Conservation (phyloP, 2,329 filamentous ascomycete genomes). For the Davidsoniella australis region DNA sequence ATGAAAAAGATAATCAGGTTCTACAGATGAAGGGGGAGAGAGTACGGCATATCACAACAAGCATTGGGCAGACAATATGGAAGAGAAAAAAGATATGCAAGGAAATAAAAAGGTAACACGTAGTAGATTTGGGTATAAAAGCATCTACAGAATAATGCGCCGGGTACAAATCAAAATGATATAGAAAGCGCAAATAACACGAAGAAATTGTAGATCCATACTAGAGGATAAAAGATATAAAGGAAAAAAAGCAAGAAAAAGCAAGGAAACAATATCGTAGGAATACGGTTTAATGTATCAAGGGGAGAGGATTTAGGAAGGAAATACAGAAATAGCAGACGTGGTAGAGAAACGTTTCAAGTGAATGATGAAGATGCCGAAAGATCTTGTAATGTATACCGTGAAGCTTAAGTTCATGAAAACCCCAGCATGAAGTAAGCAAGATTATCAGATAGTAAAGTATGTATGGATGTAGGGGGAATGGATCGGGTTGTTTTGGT, state of each 20-base stretch:
- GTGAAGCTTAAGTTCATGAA: too few species aligned
- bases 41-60: too few species aligned
- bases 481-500: neutral
- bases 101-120: neutral
- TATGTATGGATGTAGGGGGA: neutral
- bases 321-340: neutral
- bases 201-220: too few species aligned
- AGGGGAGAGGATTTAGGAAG: neutral
- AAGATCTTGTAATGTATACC: neutral
- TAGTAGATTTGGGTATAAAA: conserved; percentile 5
- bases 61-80: too few species aligned
- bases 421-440: neutral
- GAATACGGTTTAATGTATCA: too few species aligned
- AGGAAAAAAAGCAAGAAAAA: conserved; percentile 11
- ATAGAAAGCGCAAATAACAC: conserved; percentile 6
- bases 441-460: neutral
- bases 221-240: neutral
- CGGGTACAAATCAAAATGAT: conserved; percentile 5
- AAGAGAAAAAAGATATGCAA: neutral
- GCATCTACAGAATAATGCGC: conserved; percentile 4
- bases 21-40: too few species aligned
- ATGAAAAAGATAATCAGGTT: too few species aligned
- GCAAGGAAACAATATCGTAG: neutral
- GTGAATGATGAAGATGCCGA: neutral
- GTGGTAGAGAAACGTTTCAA: neutral